Evolutionary conservation across 768 basidiomycete genomes (phyloP).

Genomic region (Tephrocybe sp.): DNA sequence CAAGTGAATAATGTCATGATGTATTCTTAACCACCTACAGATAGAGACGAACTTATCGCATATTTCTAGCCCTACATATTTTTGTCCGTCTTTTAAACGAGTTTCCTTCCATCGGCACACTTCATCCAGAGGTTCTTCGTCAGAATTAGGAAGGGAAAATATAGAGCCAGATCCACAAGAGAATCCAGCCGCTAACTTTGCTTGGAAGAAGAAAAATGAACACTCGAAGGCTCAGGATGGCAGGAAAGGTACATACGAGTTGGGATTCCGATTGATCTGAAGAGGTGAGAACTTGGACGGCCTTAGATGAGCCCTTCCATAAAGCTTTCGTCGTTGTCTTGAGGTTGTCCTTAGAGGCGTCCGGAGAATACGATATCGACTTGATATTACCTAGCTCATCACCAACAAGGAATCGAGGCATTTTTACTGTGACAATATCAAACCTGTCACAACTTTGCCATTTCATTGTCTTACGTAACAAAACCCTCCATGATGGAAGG

Average conservation of each 20-base stretch:
- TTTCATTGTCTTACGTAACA: conserved; percentile 10
- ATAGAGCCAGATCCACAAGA: conserved; percentile 55
- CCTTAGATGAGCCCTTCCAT: conserved; percentile 30
- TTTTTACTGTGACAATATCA: conserved; percentile 25
- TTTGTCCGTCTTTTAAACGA: conserved; percentile 47
- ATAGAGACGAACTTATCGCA: conserved; percentile 43
- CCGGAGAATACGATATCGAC: conserved; percentile 42
- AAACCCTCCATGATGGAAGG: conserved; percentile 53
- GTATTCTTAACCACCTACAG: neutral
- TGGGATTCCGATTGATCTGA: conserved; percentile 21
- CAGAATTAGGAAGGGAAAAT: conserved; percentile 40
- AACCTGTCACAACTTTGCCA: neutral
- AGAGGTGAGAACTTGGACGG: conserved; percentile 31
- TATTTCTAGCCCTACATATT: conserved; percentile 61
- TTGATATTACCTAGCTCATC: conserved; percentile 82
- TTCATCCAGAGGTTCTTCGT: conserved; percentile 30
- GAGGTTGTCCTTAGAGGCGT: conserved; percentile 24
- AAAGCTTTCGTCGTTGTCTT: conserved; percentile 34
- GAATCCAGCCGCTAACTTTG: conserved; percentile 65
- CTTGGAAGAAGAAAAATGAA: conserved; percentile 30
- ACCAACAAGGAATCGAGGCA: conserved; percentile 71
- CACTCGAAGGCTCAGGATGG: neutral
- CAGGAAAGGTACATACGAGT: conserved; percentile 33
- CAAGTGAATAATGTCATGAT: neutral
- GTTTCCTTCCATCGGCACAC: conserved; percentile 62